phyloP scores from a whole-genome alignment of 805 yeast genomes.

The Lipomyces sp. region DNA sequence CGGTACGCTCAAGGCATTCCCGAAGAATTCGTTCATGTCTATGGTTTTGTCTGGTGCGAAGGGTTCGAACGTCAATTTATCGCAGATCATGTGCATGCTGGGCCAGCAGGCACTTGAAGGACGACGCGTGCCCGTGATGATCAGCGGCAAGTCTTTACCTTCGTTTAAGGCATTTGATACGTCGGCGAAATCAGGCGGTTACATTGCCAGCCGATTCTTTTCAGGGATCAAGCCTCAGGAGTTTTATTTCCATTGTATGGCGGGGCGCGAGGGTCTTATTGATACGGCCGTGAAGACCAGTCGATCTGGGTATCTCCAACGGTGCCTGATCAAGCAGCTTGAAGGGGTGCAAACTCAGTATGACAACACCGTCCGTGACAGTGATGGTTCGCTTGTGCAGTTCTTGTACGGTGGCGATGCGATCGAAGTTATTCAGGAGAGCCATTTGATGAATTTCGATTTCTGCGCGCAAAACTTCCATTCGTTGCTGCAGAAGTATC shows the following conservation, averaged over 20 bases:
- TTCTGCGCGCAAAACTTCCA: constrained; percentile 93
- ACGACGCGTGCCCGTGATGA: constrained; percentile 99
- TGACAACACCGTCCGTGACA: constrained; percentile 94
- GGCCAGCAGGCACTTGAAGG: constrained; percentile 99
- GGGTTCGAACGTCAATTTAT: constrained; percentile 97
- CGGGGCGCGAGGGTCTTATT: constrained; percentile 99
- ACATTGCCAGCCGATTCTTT: constrained; percentile 93
- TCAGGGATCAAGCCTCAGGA: constrained; percentile 98
- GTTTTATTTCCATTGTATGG: constrained; percentile 99
- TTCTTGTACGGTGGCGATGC: constrained; percentile 98
- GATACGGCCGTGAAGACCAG: constrained; percentile 99
- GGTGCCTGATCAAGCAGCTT: constrained; percentile 96
- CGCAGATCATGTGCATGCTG: constrained; percentile 98
- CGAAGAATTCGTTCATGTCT: constrained; percentile 95
- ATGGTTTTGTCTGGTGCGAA: constrained; percentile 99
- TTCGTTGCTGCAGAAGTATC: constrained; percentile 81
- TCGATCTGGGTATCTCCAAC: constrained; percentile 95
- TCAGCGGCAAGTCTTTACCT: constrained; percentile 95
- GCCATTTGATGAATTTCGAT: constrained; percentile 89
- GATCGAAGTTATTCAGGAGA: constrained; percentile 90
- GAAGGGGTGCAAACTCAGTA: constrained; percentile 95
- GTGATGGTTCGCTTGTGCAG: constrained; percentile 87
- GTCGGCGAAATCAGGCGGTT: constrained; percentile 98
- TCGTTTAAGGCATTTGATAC: constrained; percentile 96
- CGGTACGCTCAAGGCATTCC: constrained; percentile 95